These are phyloP conservation scores for Morella rubra DNA, from an alignment of 306 rosid genomes.

Conservation along the genomic window DNA sequence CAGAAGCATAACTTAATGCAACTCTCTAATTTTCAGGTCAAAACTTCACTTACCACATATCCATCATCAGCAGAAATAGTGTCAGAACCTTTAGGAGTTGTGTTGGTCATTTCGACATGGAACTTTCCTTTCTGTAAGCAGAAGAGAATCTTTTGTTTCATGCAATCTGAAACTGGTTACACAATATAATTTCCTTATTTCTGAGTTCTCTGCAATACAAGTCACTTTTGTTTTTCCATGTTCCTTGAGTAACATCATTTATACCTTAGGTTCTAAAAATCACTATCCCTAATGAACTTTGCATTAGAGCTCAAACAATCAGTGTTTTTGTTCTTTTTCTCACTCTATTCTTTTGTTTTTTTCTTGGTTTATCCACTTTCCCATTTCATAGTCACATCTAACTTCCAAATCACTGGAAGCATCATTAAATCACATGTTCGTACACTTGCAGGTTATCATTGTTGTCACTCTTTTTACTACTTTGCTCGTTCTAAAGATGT, in stretches of 20 bases:
- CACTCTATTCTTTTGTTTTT: not conserved
- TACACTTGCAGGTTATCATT: not conserved
- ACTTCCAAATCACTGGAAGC: not conserved
- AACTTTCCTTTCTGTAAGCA: slow-evolving; percentile 78
- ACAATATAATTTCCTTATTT: not conserved
- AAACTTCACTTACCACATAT: slow-evolving; percentile 63
- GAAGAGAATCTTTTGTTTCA: not conserved
- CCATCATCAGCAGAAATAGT: slow-evolving; percentile 88
- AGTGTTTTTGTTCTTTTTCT: not conserved
- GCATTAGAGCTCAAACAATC: not conserved
- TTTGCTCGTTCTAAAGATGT: not conserved
- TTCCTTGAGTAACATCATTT: not conserved
- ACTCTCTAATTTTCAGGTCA: slow-evolving; percentile 47
- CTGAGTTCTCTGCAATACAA: not conserved
- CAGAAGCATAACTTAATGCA: slow-evolving; percentile 10
- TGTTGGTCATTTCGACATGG: slow-evolving; percentile 89
- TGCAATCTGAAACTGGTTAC: slow-evolving; percentile 4
- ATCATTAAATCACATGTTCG: not conserved
- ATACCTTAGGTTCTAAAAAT: not conserved
- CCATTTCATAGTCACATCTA: not conserved
- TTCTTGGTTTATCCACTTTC: not conserved
- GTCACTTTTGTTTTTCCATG: not conserved
- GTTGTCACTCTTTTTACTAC: not conserved
- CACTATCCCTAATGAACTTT: not conserved
- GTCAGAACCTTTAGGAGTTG: slow-evolving; percentile 88